Base-by-base conservation (phyloP, 2,329 filamentous ascomycete genomes). In the Alternaria alternata region DNA sequence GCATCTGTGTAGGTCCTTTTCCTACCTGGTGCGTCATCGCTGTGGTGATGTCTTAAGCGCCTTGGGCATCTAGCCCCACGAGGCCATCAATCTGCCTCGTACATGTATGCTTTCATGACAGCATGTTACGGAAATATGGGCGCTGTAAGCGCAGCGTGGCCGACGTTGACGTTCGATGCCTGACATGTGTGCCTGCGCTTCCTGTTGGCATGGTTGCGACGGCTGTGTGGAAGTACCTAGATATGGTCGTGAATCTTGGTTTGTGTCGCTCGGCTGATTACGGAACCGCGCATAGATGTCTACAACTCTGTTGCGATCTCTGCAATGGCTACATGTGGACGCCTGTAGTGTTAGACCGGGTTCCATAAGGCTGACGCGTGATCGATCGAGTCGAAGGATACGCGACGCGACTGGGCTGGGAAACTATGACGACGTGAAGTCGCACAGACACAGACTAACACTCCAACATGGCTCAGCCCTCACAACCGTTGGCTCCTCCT, bases 1-100 rank as follows among this genome's bases (percentile, higher is more conserved):
- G 11, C 39, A 71, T 59, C 30, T 71, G 62, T 14, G 67, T 60
- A 44, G 41, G 57, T 14, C 41, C 28, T 44, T 54, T 51, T 22
- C 57, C 57, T n/a, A 51, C 43, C 22, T 4, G 22, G 32, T 43
- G 38, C 38, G 26, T 14, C 30, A 51, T 57, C 26, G 46, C 42
- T 30, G 16, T 22, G 26, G 39, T 43, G 49, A n/a, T 34, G 11
- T 49, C 9, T 28, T 18, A 22, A 26, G 7, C 16, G 28, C 18
- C 11, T n/a, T 36, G n/a, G n/a, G 11, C 14, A 49, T 24, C 18
- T 12, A 30, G 24, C 28, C n/a, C 43, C 34, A 18, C 11, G 26
- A 9, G 18, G 46, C 28, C 28, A 34, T 34, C 18, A 28, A 36
- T 9, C 12, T 30, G 30, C 47, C 18, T 14, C 30, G 18, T 24